Base-by-base conservation (phyloP, 805 yeast genomes). In the Huiozyma naganishii region DNA sequence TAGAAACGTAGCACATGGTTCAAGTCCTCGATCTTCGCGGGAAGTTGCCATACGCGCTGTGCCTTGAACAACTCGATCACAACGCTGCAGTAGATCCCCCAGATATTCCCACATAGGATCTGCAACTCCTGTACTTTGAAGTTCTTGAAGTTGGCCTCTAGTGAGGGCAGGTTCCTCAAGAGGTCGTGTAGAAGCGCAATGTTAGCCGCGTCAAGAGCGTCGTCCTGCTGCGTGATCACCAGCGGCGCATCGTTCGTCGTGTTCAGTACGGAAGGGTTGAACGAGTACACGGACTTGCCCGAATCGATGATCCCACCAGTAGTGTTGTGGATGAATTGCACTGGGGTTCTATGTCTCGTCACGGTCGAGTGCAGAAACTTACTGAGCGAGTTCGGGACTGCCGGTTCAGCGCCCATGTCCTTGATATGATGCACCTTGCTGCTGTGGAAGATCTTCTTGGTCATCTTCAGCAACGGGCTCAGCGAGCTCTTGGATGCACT, bases 351-450 rank as follows among this genome's bases (percentile, higher is more conserved):
- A 44, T 61, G 64, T 38, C 55, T 58, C 13, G 51, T 53, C 37
- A 57, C 57, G 8, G 61, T 54, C 6, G 62, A 56, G 47, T 61
- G 64, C 30, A 61, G 46, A 50, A 61, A 59, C 45, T 56, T 59
- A 42, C 59, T 55, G 38, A 60, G 43, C 1, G 64, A 52, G 32
- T 45, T 56, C 6, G 63, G 61, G 6, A 54, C 37, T 6, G 49
- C 54, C 7, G 54, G 52, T 30, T 59, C 64, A 13, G 40, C 38
- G 33, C 23, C 23, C 7, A 38, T 48, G 30, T 53, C 59, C 27
- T 54, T 51, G 6, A 45, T 44, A 32, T 48, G 48, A 35, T 56
- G 47, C 32, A 47, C 52, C 30, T 41, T 49, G 23, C 53, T 58
- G 32, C 50, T 48, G 39, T 50, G 53, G 40, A 60, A 60, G 6